Evolutionary conservation across 2,329 filamentous ascomycete genomes (phyloP).

Genomic region (Phaeosphaeria sp.): DNA sequence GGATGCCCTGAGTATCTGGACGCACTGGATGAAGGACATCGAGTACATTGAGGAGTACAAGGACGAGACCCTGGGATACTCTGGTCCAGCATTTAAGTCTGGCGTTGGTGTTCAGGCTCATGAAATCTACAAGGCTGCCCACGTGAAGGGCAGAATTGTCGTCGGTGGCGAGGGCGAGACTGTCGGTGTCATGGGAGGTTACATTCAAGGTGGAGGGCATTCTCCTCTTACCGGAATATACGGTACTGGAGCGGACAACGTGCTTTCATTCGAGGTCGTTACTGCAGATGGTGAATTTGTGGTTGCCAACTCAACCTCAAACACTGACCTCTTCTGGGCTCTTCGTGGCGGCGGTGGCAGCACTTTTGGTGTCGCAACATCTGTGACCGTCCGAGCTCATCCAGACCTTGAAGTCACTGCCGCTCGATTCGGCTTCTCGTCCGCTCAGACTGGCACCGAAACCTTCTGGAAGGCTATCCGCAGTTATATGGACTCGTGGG

Average conservation of each 20-base stretch:
- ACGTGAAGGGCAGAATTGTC: constrained; percentile 55
- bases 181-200: constrained; percentile 58
- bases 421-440: constrained; percentile 42
- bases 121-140: constrained; percentile 60
- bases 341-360: constrained; percentile 28
- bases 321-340: constrained; percentile 39
- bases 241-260: constrained; percentile 46
- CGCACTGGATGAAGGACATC: constrained; percentile 45
- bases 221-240: constrained; percentile 58
- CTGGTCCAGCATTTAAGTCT: constrained; percentile 61
- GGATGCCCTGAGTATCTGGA: constrained; percentile 46
- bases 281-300: constrained; percentile 34
- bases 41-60: constrained; percentile 43
- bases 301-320: constrained; percentile 25
- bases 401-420: constrained; percentile 41
- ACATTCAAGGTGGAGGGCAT: constrained; percentile 60
- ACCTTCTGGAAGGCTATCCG: constrained; percentile 44
- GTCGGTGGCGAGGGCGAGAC: constrained; percentile 60
- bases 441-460: constrained; percentile 39
- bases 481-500: constrained; percentile 37
- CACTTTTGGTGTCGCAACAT: constrained; percentile 6
- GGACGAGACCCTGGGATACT: constrained; percentile 43
- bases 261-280: constrained; percentile 43
- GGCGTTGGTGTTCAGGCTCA: constrained; percentile 62
- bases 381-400: constrained; percentile 44